Evolutionary conservation across 2,329 filamentous ascomycete species (phyloP).

Genomic region (Colletotrichum karsti): DNA sequence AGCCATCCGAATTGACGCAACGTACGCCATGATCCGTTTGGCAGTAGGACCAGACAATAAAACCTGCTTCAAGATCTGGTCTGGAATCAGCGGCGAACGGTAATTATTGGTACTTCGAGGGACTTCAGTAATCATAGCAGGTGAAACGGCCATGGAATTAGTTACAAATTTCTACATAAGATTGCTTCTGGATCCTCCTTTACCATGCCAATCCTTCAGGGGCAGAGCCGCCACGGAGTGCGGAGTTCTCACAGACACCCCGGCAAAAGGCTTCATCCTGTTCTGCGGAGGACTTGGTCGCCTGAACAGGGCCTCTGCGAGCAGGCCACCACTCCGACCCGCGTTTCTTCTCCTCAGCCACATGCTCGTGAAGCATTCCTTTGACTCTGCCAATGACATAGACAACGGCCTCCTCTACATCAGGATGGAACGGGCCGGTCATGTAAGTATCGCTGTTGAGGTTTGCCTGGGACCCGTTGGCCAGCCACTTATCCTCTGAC

Average conservation of each 20-base stretch:
- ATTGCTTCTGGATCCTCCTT: neutral
- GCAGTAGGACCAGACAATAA: too few species aligned
- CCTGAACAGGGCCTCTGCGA: neutral
- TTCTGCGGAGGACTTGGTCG: neutral
- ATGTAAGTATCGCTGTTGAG: constrained; percentile 40
- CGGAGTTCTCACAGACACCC: neutral
- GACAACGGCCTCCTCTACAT: neutral
- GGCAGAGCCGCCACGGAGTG: neutral
- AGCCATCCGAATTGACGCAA: neutral
- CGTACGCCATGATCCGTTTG: neutral
- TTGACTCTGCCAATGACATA: neutral
- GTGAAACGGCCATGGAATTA: neutral
- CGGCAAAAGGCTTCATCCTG: neutral
- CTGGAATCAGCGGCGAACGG: neutral
- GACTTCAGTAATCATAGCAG: neutral
- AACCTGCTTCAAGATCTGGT: neutral
- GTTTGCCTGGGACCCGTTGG: constrained; percentile 56
- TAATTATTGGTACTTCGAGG: neutral
- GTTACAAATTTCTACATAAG: neutral
- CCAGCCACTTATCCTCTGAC: constrained; percentile 59
- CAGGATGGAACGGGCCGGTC: neutral
- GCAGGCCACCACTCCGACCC: neutral
- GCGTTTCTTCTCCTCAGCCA: neutral
- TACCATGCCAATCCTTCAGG: neutral
- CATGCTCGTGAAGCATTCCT: neutral